Base-by-base conservation (phyloP, 345 rosid genomes). In the Gossypium anomalum region DNA sequence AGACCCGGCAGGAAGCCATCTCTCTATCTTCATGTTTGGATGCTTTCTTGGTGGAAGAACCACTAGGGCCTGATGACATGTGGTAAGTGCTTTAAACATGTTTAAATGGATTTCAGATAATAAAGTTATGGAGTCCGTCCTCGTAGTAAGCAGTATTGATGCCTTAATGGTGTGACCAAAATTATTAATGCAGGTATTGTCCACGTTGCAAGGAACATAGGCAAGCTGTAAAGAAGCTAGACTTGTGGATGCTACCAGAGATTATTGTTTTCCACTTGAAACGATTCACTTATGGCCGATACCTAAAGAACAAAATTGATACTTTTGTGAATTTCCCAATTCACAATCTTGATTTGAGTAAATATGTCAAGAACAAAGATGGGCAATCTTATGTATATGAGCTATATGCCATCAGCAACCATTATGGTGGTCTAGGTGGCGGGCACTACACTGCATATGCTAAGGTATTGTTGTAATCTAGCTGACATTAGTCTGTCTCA, bases 391-490 rank as follows among this genome's bases (percentile, higher is more conserved):
- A 86, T 72, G 67, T 77, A 20, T 94, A 92, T 45, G 97, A 92
- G 80, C 81, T 92, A 3, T 94, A 85, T 78, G 98, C 98, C 56
- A 78, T 94, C 81, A 94, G 98, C 85, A 94, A 94, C 75, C 98
- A 94, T 82, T 89, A 91, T 51, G 98, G 98, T 76, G 94, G 97
- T 70, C 74, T 94, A 69, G 96, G 97, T 58, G 96, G 96, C 23
- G 98, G 98, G 68, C 98, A 92, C 78, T 94, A 94, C 78, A 92
- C 98, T 76, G 98, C 98, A 41, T 88, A 85, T 78, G 92, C 96
- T 10, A 94, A 94, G 98, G 98, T 92, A 80, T 77, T 73, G 58
- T 43, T 1, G 0, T 11, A 27, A 47, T 60, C 19, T 61, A 10
- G 27, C 22, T 13, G 29, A 12, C 17, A 20, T 7, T 45, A 22